phyloP scores from a whole-genome alignment of 2,329 filamentous ascomycete genomes.

The Aspergillus tamarii region DNA sequence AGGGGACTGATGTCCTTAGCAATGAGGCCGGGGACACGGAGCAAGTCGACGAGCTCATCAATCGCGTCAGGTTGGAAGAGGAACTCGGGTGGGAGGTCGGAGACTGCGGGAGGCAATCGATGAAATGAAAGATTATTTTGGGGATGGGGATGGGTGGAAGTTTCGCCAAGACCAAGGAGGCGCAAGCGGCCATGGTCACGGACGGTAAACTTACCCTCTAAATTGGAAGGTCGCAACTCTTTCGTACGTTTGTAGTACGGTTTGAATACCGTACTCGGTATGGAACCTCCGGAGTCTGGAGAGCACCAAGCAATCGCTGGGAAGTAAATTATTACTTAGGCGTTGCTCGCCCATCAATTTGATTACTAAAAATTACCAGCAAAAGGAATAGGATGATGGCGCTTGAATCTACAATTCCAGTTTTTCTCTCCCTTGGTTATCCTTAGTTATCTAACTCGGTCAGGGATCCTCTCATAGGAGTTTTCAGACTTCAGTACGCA shows the following conservation, averaged over 20 bases:
- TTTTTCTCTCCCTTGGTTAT: not conserved
- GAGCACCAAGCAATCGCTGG: not conserved
- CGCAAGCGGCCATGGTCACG: constrained; percentile 34
- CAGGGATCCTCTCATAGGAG: not conserved
- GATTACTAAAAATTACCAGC: not conserved
- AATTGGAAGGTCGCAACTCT: constrained; percentile 16
- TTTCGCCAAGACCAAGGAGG: constrained; percentile 40
- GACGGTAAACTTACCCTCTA: constrained; percentile 31
- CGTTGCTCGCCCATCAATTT: not conserved
- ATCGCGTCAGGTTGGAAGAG: constrained; percentile 25
- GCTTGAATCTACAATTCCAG: too few species aligned
- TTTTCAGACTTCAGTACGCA: not conserved
- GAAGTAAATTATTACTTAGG: not conserved
- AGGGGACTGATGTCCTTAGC: constrained; percentile 27
- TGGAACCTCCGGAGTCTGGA: not conserved
- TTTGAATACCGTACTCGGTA: constrained; percentile 9
- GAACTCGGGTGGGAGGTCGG: constrained; percentile 24
- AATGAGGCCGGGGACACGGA: constrained; percentile 29
- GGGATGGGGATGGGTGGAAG: constrained; percentile 34
- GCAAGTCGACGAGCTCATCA: constrained; percentile 33
- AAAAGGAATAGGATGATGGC: not conserved
- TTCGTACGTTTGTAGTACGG: constrained; percentile 15
- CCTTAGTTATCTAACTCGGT: not conserved
- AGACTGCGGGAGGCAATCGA: constrained; percentile 25
- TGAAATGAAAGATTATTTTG: constrained; percentile 29